Evolutionary conservation across 2,329 filamentous ascomycete genomes (phyloP).

Genomic region (Fusarium sp.): DNA sequence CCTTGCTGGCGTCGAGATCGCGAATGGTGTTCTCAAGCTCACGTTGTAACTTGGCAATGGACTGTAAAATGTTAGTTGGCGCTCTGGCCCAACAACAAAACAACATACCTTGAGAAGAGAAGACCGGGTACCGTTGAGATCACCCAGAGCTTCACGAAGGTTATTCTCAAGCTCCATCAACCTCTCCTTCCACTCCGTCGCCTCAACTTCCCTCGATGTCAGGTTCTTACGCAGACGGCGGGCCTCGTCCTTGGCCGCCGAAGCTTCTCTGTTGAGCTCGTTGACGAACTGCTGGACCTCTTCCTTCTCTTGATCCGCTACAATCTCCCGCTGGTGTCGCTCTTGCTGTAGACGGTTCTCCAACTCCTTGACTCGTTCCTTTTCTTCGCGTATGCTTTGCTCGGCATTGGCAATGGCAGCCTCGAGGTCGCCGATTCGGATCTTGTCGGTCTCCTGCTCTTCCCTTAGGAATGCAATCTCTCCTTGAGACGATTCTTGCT

Average conservation of each 20-base stretch:
- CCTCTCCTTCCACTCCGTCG: constrained; percentile 89
- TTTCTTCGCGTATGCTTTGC: constrained; percentile 84
- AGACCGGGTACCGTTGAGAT: constrained; percentile 86
- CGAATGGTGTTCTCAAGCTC: constrained; percentile 87
- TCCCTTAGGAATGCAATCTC: constrained; percentile 96
- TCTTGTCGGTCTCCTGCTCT: constrained; percentile 97
- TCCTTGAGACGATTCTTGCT: constrained; percentile 90
- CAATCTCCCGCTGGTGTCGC: constrained; percentile 85
- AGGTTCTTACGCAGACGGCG: constrained; percentile 85
- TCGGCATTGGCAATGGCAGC: constrained; percentile 84
- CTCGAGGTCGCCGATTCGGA: constrained; percentile 94
- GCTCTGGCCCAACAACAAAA: background rate
- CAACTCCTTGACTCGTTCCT: constrained; percentile 78
- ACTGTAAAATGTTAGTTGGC: constrained; percentile 59
- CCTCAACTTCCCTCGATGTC: constrained; percentile 86
- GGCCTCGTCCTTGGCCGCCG: constrained; percentile 85
- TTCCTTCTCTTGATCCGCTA: constrained; percentile 90
- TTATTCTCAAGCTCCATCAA: constrained; percentile 91
- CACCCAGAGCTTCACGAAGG: constrained; percentile 86
- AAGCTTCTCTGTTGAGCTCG: constrained; percentile 88
- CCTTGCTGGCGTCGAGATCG: constrained; percentile 83
- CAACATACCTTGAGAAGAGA: constrained; percentile 79
- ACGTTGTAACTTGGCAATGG: constrained; percentile 86
- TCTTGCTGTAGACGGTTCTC: constrained; percentile 83
- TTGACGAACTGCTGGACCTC: constrained; percentile 94